Conservation (phyloP, 306 rosid species). For the Carpinus fangiana region DNA sequence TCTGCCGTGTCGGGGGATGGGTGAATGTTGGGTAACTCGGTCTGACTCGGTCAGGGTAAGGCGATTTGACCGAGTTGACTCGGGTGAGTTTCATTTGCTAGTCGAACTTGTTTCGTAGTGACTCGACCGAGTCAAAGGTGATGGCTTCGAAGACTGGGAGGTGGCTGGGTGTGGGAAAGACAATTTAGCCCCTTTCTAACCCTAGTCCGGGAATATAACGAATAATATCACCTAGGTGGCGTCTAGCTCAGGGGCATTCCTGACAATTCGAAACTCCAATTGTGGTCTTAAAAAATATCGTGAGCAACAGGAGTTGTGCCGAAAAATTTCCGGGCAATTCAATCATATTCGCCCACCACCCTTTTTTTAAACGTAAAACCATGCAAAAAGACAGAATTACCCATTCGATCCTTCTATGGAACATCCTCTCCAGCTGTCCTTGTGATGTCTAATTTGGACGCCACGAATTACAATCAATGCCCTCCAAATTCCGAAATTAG, state of each 20-base stretch:
- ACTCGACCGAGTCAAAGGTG: not conserved
- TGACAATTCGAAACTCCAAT: not conserved
- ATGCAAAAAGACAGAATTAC: not conserved
- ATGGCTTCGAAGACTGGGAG: not conserved
- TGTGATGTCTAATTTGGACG: too few relatives aligned
- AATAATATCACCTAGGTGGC: not conserved
- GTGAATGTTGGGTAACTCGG: constrained; percentile 11
- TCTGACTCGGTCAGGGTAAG: constrained; percentile 20
- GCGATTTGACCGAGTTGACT: constrained; percentile 28
- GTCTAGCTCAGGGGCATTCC: not conserved
- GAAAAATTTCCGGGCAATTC: not conserved
- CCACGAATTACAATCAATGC: too few relatives aligned
- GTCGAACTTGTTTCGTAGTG: not conserved
- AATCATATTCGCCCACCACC: not conserved
- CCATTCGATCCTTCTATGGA: not conserved
- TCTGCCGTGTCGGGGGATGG: constrained; percentile 11
- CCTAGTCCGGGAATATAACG: not conserved
- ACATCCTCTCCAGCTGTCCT: not conserved
- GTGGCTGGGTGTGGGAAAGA: not conserved
- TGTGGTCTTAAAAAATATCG: not conserved
- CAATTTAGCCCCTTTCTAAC: constrained; percentile 5
- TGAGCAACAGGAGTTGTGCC: constrained; percentile 15
- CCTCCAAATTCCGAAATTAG: too few relatives aligned
- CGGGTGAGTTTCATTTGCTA: constrained; percentile 22
- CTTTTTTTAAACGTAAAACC: not conserved